Evolutionary conservation across 208 protist species (phyloP).

Genomic region (Leptomonas seymouri): DNA sequence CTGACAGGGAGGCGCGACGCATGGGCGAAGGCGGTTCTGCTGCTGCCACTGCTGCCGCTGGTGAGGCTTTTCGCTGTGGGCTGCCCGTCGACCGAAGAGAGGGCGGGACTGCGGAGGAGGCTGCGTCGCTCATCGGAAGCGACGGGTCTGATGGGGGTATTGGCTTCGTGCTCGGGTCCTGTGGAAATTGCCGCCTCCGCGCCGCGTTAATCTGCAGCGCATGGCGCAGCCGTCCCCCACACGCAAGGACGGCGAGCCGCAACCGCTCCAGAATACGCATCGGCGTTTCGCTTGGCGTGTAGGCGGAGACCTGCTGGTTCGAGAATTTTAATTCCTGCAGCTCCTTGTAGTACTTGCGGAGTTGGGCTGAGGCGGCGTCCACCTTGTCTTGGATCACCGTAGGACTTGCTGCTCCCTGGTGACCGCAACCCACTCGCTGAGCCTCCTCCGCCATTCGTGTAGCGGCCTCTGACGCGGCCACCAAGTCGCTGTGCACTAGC

Average conservation of each 20-base stretch:
- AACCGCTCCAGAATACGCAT: constrained; percentile 71
- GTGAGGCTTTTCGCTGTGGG: constrained; percentile 2
- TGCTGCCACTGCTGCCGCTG: background rate
- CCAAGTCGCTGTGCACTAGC: constrained; percentile 55
- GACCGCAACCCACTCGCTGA: constrained; percentile 7
- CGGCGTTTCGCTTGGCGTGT: constrained; percentile 66
- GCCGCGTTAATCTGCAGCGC: constrained; percentile 37
- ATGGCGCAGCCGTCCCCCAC: constrained; percentile 26
- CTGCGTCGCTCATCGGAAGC: background rate
- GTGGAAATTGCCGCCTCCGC: constrained; percentile 29
- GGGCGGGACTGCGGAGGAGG: background rate
- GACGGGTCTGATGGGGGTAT: background rate
- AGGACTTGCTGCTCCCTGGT: background rate
- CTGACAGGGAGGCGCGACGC: background rate
- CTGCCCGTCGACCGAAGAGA: background rate
- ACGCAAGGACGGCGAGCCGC: constrained; percentile 42
- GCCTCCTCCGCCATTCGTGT: constrained; percentile 26
- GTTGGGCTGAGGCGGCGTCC: constrained; percentile 35
- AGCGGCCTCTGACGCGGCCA: constrained; percentile 34
- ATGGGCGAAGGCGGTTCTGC: background rate
- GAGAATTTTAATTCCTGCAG: constrained; percentile 56
- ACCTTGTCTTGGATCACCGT: constrained; percentile 44
- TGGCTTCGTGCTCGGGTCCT: constrained; percentile 30
- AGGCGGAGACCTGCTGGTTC: constrained; percentile 70
- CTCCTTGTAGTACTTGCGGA: constrained; percentile 76